Conservation (phyloP, 768 basidiomycete species). For the Kwoniella heveanensis region DNA sequence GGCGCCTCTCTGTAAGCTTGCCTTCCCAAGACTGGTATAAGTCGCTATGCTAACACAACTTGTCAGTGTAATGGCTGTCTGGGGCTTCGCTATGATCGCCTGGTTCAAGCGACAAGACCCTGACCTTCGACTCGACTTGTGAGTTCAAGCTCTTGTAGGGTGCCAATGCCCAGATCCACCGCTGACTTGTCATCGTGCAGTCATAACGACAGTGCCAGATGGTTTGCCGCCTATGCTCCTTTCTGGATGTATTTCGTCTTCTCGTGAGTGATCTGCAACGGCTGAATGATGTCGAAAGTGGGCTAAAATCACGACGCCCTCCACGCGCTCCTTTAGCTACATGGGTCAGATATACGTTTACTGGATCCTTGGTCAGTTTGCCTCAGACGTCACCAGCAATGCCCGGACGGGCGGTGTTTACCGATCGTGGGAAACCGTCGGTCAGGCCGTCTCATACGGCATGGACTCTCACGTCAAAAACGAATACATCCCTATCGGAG, state of each 20-base stretch:
- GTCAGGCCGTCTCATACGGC: constrained; percentile 38
- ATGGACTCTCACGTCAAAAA: constrained; percentile 25
- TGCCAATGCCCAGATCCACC: too few relatives aligned
- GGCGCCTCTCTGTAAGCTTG: background rate
- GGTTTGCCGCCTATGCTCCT: background rate
- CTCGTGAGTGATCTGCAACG: constrained; percentile 5
- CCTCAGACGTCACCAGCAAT: constrained; percentile 29
- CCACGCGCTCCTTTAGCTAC: too few relatives aligned
- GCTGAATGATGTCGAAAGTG: too few relatives aligned
- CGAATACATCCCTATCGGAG: constrained; percentile 16
- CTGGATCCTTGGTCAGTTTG: constrained; percentile 39
- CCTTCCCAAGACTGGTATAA: background rate
- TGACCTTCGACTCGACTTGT: constrained; percentile 1
- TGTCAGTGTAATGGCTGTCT: background rate
- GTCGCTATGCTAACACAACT: background rate
- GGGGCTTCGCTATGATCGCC: background rate
- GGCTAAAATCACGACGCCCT: too few relatives aligned
- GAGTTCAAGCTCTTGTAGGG: too few relatives aligned
- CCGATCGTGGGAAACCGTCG: constrained; percentile 37
- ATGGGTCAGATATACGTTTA: constrained; percentile 22
- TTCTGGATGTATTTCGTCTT: constrained; percentile 6
- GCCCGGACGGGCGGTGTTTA: constrained; percentile 40
- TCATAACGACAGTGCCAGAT: background rate
- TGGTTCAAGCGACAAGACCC: constrained; percentile 2
- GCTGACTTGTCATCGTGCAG: background rate